Base-by-base conservation (phyloP, 192 early-diverging fungal species). In the Backusella tuberculispora region DNA sequence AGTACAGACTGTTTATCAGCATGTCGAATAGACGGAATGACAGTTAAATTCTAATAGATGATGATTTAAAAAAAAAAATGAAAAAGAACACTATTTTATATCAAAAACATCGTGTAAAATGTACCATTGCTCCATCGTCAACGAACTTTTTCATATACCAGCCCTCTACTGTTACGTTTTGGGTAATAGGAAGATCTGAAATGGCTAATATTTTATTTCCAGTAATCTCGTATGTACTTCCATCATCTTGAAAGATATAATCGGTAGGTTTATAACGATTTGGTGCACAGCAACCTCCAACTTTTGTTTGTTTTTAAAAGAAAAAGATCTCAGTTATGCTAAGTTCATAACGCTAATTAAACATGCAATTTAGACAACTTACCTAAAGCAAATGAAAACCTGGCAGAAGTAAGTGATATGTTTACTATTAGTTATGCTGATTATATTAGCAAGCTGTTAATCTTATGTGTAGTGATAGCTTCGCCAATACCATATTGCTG, bases 221-320 rank as follows among this genome's bases (percentile, higher is more conserved):
- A 8, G 67, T 76, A 2, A 7, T 37, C 6, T 76, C 17, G 12
- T 63, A 74, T 5, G 72, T 72, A 38, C 43, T 64, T 34, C 78
- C 74, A 63, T 75, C 66, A 29, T 76, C 75, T 70, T 71, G 50
- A 66, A 43, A 80, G 13, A 80, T 26, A 65, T 44, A 64, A 21
- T 46, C 75, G 6, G 53, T 74, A 19, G 70, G 50, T 34, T 76
- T 80, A n/a, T 53, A 64, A 4, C 75, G 70, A 69, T 66, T 76
- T 41, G 74, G 79, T 44, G 71, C 79, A 69, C 66, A 70, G 42
- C 79, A 80, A 21, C 79, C 79, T n/a, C 79, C 79, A 4, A 80
- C 79, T 79, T 6, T 69, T 21, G 17, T 34, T 34, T 34, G 29
- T 34, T 38, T 60, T 21, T 43, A 64, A 43, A 74, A 74, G 14